Evolutionary conservation across 2,329 filamentous ascomycete genomes (phyloP).

Genomic region (Leptosphaerulina australis): DNA sequence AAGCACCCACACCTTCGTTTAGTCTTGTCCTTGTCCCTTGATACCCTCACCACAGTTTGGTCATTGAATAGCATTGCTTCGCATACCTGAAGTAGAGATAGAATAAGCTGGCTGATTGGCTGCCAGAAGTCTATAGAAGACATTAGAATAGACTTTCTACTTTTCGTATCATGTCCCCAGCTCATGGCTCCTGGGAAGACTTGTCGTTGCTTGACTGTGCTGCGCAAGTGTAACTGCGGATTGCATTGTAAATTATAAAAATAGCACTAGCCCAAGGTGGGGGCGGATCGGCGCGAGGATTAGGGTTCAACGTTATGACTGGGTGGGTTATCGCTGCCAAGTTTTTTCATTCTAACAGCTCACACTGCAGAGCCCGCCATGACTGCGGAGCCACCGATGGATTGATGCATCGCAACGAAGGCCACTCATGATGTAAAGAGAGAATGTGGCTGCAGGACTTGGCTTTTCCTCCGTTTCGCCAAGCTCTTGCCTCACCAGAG

Average conservation of each 20-base stretch:
- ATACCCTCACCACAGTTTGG: too few relatives aligned
- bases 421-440: conserved; percentile 1
- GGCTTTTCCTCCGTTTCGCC: conserved; percentile 12
- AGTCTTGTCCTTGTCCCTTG: too few relatives aligned
- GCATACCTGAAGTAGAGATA: too few relatives aligned
- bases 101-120: background rate
- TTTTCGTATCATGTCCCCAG: conserved; percentile 1
- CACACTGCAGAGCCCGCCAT: conserved; percentile 7
- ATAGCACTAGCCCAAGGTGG: conserved; percentile 10
- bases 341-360: conserved; percentile 1
- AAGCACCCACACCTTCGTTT: too few relatives aligned
- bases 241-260: conserved; percentile 16
- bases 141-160: conserved; percentile 1
- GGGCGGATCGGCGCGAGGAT: conserved; percentile 13
- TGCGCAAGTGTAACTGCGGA: conserved; percentile 6
- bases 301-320: conserved; percentile 4
- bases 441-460: conserved; percentile 6
- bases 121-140: conserved; percentile 2
- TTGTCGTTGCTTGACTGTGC: conserved; percentile 3
- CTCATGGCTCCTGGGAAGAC: conserved; percentile 3
- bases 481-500: conserved; percentile 24
- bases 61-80: too few relatives aligned
- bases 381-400: conserved; percentile 10
- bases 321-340: conserved; percentile 1
- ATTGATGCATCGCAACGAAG: background rate